Evolutionary conservation across 345 rosid genomes (phyloP), one percentile per base, ranked within the genome.

Genomic region (Euphorbia pulcherrima): DNA sequence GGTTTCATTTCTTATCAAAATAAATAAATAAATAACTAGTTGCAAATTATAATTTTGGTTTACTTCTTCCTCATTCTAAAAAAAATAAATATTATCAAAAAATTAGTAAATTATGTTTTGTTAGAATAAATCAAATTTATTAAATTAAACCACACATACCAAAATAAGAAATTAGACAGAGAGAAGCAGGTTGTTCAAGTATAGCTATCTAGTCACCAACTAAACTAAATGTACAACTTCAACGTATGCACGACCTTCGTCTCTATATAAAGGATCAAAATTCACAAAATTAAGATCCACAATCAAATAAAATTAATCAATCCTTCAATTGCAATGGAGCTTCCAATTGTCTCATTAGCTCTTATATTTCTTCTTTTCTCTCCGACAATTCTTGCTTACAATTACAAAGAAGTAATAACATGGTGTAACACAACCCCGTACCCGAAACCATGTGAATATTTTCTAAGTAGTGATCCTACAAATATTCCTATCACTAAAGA

Each of bases 391-490:
- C 23, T 62, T 7, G 78, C 70, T 4, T 69, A 69, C 20, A 29
- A 17, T 27, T 17, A 30, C 11, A n/a, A 18, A 3, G 78, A 73
- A 12, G 60, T 72, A 6, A 30, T 44, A 23, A 27, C 75, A 12
- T 82, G 81, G 85, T 82, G 85, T 23, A 52, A 62, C 70, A 77
- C 68, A 40, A 74, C 70, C 17, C 85, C 85, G 5, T 20, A 82
- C 60, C 81, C 85, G 0, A 47, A 47, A 14, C 74, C 85, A 0
- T 82, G 85, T 5, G 73, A 69, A 67, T 79, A 79, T 52, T 82
- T 74, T 50, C 44, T 82, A 18, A 68, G 47, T 66, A 72, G 58
- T 16, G 37, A 71, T 61, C 75, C 66, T 18, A 62, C 26, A 28
- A 35, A 40, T 10, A 33, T 24, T 0, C 71, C 77, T n/a, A 76